Evolutionary conservation across 2,329 filamentous ascomycete species (phyloP), one percentile per base, ranked within the genome.

Genomic region (Diplocarpon mali): DNA sequence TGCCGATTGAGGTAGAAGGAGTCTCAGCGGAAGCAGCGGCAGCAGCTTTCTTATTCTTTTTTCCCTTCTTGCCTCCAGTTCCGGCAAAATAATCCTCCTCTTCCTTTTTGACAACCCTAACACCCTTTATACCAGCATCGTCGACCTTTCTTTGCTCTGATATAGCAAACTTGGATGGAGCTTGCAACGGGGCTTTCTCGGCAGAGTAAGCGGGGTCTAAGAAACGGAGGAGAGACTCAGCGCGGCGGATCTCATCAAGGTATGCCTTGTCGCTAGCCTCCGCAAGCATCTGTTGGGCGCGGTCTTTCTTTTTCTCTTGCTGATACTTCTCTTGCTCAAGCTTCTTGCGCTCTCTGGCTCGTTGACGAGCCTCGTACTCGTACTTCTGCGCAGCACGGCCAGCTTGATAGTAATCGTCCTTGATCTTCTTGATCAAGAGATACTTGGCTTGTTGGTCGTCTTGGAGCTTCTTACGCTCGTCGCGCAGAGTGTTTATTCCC

Each of bases 391-490:
- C 85, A n/a, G 88, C 89, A 64, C 87, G 85, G 65, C 84, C 85
- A 56, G 80, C 76, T 56, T 77, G 70, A 69, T 83, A 92, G 73
- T 90, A 94, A 48, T 81, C 79, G 64, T 96, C 89, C 74, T 94
- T 93, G 67, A 94, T 68, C 64, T 87, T 83, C 64, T 83, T 86
- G 61, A 95, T 80, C 45, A 80, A 83, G 47, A 73, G 66, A 66
- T 80, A 95, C 66, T 90, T 94, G 62, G 84, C 80, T 65, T 94
- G 83, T 68, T 95, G 87, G 63, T 92, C 82, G 47, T 76, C 77
- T 59, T 93, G 83, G 42, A 92, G 76, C 69, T 82, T 86, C 63
- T 79, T 82, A 51, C 85, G 81, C 70, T 95, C 85, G 58, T 95
- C 90, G 45, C 85, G 81, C 51, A 96, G 79, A 45, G 74, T 66